Conservation (phyloP, 306 rosid species). For the Carpinus fangiana region DNA sequence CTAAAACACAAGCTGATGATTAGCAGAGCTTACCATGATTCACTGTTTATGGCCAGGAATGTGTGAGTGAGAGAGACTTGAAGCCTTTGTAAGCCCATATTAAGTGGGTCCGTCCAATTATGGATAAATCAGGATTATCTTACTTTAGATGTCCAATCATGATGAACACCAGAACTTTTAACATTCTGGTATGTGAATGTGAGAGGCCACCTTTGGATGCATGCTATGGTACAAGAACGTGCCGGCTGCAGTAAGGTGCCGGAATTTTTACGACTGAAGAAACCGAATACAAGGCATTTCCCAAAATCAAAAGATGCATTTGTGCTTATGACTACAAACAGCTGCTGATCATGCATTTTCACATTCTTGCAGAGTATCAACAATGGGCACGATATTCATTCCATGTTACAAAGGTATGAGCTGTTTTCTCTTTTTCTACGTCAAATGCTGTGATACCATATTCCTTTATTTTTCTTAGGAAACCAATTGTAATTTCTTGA, state of each 20-base stretch:
- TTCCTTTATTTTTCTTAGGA: not conserved
- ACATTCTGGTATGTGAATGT: not conserved
- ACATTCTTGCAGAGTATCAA: conserved; percentile 66
- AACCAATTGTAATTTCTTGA: not conserved
- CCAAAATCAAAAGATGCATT: not conserved
- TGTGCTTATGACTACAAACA: conserved; percentile 2
- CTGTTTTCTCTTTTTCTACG: conserved; percentile 4
- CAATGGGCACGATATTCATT: conserved; percentile 96
- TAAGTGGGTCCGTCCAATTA: not conserved
- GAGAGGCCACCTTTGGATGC: not conserved
- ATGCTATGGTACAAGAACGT: not conserved
- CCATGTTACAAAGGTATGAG: conserved; percentile 90
- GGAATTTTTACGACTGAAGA: not conserved
- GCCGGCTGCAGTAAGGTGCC: not conserved
- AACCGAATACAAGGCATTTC: not conserved
- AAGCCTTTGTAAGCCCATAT: not conserved
- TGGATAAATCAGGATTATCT: not conserved
- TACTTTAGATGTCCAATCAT: not conserved
- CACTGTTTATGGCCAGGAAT: conserved; percentile 94
- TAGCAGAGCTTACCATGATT: conserved; percentile 94
- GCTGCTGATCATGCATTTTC: conserved; percentile 25
- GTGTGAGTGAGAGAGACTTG: not conserved
- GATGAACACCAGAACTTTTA: not conserved
- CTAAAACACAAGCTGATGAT: conserved; percentile 85
- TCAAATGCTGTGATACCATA: not conserved